Evolutionary conservation across 495 filamentous ascomycete species (phyloP).

Genomic region (Aspergillus campestris): DNA sequence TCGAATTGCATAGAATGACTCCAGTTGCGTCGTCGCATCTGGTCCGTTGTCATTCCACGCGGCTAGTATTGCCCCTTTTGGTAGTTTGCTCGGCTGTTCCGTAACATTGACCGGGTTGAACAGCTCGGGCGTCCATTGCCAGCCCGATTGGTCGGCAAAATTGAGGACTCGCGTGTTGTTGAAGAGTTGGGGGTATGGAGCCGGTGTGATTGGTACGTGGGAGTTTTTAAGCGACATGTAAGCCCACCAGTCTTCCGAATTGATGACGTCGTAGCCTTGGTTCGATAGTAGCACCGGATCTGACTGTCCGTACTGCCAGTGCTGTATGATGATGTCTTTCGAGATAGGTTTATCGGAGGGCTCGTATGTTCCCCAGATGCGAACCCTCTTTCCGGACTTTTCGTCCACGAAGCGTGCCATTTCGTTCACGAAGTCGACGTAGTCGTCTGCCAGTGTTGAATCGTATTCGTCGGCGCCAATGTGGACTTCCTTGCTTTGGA

Average conservation of each 20-base stretch:
- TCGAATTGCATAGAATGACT: constrained; percentile 45
- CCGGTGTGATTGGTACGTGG: constrained; percentile 44
- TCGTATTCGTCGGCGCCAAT: constrained; percentile 53
- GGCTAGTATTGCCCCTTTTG: constrained; percentile 44
- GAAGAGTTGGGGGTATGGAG: constrained; percentile 46
- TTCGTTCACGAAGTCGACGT: constrained; percentile 46
- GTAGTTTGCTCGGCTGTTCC: constrained; percentile 20
- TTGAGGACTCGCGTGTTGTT: constrained; percentile 40
- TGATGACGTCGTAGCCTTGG: constrained; percentile 38
- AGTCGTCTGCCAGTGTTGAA: constrained; percentile 38
- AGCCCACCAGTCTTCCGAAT: constrained; percentile 50
- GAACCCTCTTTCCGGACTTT: constrained; percentile 35
- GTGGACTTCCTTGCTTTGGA: constrained; percentile 47
- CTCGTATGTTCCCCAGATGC: constrained; percentile 49
- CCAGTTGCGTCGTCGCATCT: constrained; percentile 47
- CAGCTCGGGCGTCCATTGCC: constrained; percentile 44
- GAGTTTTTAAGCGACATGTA: constrained; percentile 49
- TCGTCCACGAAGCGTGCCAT: constrained; percentile 37
- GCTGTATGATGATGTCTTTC: constrained; percentile 41
- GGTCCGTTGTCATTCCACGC: constrained; percentile 52
- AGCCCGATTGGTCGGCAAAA: constrained; percentile 31
- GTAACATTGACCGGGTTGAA: constrained; percentile 40
- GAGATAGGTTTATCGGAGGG: constrained; percentile 33
- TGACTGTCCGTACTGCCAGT: constrained; percentile 51
- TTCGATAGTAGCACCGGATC: constrained; percentile 37